Base-by-base conservation (phyloP, 2,329 filamentous ascomycete genomes). In the Cordyceps cicadae region DNA sequence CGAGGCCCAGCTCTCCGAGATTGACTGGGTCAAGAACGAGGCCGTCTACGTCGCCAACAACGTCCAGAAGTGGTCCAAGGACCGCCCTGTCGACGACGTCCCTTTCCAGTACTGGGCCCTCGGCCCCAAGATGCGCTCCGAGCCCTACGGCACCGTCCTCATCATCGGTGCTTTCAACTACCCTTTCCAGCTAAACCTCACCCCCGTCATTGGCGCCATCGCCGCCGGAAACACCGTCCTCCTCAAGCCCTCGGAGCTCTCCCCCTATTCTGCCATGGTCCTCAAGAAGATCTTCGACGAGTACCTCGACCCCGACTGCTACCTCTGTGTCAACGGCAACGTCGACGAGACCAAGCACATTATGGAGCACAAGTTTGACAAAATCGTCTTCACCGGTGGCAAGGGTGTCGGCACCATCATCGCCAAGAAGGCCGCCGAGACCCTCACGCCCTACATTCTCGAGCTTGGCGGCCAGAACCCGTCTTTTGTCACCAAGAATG, bases 81-180 rank as follows among this genome's bases (percentile, higher is more conserved):
- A 97, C 70, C 91, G 97, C 74, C 81, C 80, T 68, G 79, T 90
- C 37, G 75, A 75, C 49, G 87, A 91, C 70, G 87, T 95, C 19
- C 79, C 87, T 14, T 71, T 91, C 51, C 79, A 81, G 48, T 90
- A 87, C 75, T 81, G 81, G 66, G 70, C 88, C 48, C 81, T 96
- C 76, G 86, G 79, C 60, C 88, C 92, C 43, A 87, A 82, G 70
- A 87, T 95, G 71, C 81, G 87, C 65, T 95, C 96, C 76, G 93
- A 97, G 70, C 94, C 94, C 1, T 74, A 97, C 61, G 94, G 94
- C 41, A 79, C 86, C 46, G 85, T 90, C 12, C 79, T 97, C 67
- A 85, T 97, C 69, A 95, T 97, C 70, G 91, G 92, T 61, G 86
- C 94, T 49, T 97, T 90, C 83, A 99, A 99, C 79, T 96, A 92